Evolutionary conservation across 2,329 filamentous ascomycete species (phyloP), one percentile per base, ranked within the genome.

Genomic region (Fusarium sp.): DNA sequence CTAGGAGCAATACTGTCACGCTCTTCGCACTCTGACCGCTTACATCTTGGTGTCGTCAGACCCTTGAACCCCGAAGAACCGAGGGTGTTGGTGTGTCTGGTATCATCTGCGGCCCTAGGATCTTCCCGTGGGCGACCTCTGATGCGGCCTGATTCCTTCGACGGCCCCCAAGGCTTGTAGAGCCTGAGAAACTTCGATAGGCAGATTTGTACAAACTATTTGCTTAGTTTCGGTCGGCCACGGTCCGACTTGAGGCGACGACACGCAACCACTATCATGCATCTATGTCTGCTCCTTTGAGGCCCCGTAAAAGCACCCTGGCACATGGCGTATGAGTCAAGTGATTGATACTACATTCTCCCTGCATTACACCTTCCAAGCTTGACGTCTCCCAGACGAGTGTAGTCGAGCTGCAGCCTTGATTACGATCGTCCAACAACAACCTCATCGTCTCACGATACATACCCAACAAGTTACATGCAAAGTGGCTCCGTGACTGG

Each of bases 241-340:
- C 67, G 63, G 72, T 55, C 73, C 51, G 44, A 61, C 61, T 62
- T 45, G 36, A 48, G 55, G 66, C 58, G 63, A 54, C 61, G 66
- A 56, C 56, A 67, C 41, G 55, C 58, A 77, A 64, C 48, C 66
- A 65, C 38, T 60, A 65, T 64, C 66, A 68, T 75, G 66, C 72
- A 64, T 69, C 57, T 70, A 48, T 57, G 39, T 66, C 64, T 63
- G 44, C 58, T 41, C 41, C 48, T 69, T 66, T n/a, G 24, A 61
- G 62, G 66, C 63, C 70, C 69, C 77, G 70, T n/a, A 66, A 55
- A 61, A 54, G 56, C 52, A 45, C 73, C 78, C 70, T 70, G 71
- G 76, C 72, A 79, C 78, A 80, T 80, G 59, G 67, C 54, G 66
- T 71, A 71, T 59, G 65, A 74, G 77, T 80, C 78, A 80, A 80